Evolutionary conservation across 352 stramenopile genomes (phyloP), one percentile per base, ranked within the genome.

Genomic region (Phytophthora melonis): DNA sequence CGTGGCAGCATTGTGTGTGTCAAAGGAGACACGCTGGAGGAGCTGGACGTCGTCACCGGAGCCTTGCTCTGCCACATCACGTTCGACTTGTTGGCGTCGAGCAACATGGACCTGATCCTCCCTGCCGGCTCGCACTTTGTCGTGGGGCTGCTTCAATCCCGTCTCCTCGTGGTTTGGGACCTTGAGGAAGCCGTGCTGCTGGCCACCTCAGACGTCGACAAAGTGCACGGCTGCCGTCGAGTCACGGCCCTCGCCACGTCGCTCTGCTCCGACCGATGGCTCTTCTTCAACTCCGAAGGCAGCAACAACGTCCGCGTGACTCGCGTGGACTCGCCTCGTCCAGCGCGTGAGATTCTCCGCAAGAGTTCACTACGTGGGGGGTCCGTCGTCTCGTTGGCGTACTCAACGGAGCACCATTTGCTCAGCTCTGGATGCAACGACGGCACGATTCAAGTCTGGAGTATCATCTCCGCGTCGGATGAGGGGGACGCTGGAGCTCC

Each of bases 291-390:
- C 50, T 77, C 82, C 25, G 89, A 96, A 60, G 89, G 83, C 7
- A 94, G 87, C 75, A 86, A 90, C 54, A 94, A 81, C 70, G 86
- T 96, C 56, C 87, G 88, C 32, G 81, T 91, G 19, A 80, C 83
- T 19, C 59, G 75, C 5, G 72, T 90, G 1, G 84, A 89, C 55
- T 81, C 77, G 16, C 70, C 63, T 13, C 87, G 89, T 27, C 69
- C 77, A 58, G 78, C 79, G 9, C 90, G 90, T 62, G 92, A 94
- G 71, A 91, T 96, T 34, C 78, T 84, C 3, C 87, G 89, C 41
- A 94, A 94, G 60, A 85, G 78, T 19, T 69, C 82, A 25, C 87
- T 84, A 63, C 83, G 87, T 53, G 91, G 73, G 62, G 83, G 74
- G 53, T 81, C 86, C 3, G 66, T 93, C 39, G 74, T 79, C 19